Base-by-base conservation (phyloP, 2,329 filamentous ascomycete genomes). In the Aureobasidium sp. region DNA sequence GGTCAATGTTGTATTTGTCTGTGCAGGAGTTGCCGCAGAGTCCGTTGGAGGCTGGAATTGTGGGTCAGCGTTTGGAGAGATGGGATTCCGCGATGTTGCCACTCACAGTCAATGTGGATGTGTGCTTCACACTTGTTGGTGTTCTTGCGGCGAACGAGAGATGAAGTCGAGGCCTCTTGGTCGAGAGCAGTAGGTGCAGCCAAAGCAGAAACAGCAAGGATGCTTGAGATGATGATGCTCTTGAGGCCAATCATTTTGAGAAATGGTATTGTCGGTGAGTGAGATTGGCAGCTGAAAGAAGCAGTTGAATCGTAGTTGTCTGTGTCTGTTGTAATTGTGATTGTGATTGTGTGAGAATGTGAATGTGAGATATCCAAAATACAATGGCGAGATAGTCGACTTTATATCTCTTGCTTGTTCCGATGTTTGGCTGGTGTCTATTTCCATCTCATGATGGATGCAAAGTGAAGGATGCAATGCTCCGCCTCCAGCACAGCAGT, bases 81-180 rank as follows among this genome's bases (percentile, higher is more conserved):
- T 10, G 17, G 4, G 3, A 6, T 11, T n/a, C 10, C n/a, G 32
- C 7, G 11, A 16, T 24, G 2, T 16, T n/a, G 32, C 27, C 12
- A 30, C 42, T 48, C 16, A 37, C 44, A 6, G 4, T 37, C 32
- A 7, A 37, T 10, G 14, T 48, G 44, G 22, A 48, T 48, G 32
- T 48, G 44, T 2, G 44, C 44, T 37, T 48, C 44, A 21, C 44
- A 37, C 11, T 48, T 48, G 21, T 48, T 27, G 4, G 44, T 48
- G 32, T 35, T 48, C 44, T 48, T 48, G 16, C 44, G 44, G 19
- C 44, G 44, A 14, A 48, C 44, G 16, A 48, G 44, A 1, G 44
- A 25, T 2, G 44, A 37, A 22, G 6, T 19, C 8, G 44, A 48
- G 21, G 19, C n/a, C 25, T 27, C 44, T 6, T 27, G 11, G 21